phyloP scores from a whole-genome alignment of 768 basidiomycete genomes.

The Pleurotus cornucopiae region DNA sequence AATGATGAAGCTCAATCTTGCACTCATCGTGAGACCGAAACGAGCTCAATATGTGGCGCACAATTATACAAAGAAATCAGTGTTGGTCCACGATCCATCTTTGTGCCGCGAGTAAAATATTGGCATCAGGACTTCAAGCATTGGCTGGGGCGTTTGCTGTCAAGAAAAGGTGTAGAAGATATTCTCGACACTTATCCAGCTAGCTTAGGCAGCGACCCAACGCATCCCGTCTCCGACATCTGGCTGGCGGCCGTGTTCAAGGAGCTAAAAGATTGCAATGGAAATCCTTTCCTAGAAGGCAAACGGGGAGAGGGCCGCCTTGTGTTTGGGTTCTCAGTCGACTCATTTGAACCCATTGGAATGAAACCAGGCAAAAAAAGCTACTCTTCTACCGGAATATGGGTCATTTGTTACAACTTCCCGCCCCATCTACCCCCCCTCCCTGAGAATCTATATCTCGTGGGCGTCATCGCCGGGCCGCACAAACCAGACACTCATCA shows the following conservation, averaged over 20 bases:
- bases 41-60: background rate
- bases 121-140: slow-evolving; percentile 19
- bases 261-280: background rate
- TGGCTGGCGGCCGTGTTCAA: background rate
- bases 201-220: background rate
- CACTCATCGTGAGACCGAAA: background rate
- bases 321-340: background rate
- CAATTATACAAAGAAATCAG: slow-evolving; percentile 5
- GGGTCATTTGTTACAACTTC: slow-evolving; percentile 2
- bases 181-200: slow-evolving; percentile 15
- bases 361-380: background rate
- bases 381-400: background rate
- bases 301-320: background rate
- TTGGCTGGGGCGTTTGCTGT: slow-evolving; percentile 22
- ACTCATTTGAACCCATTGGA: background rate
- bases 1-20: slow-evolving; percentile 4
- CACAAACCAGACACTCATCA: background rate
- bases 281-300: background rate
- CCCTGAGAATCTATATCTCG: slow-evolving; percentile 5
- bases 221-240: background rate
- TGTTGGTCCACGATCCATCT: slow-evolving; percentile 1
- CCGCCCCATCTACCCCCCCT: background rate
- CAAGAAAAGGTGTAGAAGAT: slow-evolving; percentile 22
- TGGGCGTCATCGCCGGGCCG: slow-evolving; percentile 3
- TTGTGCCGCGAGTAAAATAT: slow-evolving; percentile 12